Evolutionary conservation across 352 stramenopile species (phyloP).

Genomic region (Phytophthora citrophthora): DNA sequence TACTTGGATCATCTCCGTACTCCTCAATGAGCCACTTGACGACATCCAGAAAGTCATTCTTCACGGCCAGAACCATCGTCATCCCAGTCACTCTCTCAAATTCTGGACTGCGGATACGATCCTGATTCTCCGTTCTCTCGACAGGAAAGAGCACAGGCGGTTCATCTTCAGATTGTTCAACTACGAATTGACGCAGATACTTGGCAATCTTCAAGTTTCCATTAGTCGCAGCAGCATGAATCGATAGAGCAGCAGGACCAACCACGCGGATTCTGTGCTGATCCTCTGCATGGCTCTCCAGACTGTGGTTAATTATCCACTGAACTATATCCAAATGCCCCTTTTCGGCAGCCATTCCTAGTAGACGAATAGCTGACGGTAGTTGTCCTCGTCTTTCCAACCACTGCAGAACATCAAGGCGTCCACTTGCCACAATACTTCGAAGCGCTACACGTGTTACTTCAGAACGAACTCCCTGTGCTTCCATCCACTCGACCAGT

Average conservation of each 20-base stretch:
- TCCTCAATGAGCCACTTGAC: conserved; percentile 8
- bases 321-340: conserved; percentile 10
- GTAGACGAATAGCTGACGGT: not conserved
- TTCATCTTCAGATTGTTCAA: not conserved
- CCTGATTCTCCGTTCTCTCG: not conserved
- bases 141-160: not conserved
- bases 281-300: not conserved
- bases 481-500: conserved; percentile 27
- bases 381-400: not conserved
- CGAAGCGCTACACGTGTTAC: conserved; percentile 1
- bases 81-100: not conserved
- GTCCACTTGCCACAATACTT: conserved; percentile 2
- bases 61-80: conserved; percentile 1
- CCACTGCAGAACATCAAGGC: conserved; percentile 15
- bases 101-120: not conserved
- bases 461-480: not conserved
- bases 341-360: conserved; percentile 10
- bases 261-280: not conserved
- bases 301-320: conserved; percentile 6
- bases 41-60: not conserved
- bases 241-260: not conserved
- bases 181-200: conserved; percentile 10
- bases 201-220: conserved; percentile 9
- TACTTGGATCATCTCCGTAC: not conserved
- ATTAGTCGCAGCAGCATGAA: conserved; percentile 6